Percentiles rank a stretch among this genome's conserved stretches.
These are phyloP conservation scores for Trichocomaceae sp. DNA, from an alignment of 2,329 filamentous ascomycete species.

Conservation along the genomic window DNA sequence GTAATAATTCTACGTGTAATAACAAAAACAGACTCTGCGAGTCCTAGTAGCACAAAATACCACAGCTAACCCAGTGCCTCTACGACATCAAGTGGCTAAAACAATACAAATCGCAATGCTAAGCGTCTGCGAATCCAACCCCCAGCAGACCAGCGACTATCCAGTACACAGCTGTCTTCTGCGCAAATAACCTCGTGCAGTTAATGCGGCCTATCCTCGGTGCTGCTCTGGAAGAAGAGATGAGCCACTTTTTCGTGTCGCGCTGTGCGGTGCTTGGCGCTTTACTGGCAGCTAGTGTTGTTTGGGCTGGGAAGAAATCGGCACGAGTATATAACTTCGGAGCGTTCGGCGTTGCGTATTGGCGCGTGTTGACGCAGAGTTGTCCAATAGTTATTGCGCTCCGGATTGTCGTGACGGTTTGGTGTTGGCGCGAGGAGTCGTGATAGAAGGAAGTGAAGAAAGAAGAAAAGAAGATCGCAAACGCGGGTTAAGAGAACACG, in stretches of 20 bases:
- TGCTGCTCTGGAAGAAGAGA: neutral
- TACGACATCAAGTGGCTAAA: constrained; percentile 37
- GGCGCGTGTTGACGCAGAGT: neutral
- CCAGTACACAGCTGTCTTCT: constrained; percentile 21
- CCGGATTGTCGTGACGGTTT: neutral
- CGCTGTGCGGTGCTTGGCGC: constrained; percentile 4
- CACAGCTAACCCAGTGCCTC: constrained; percentile 28
- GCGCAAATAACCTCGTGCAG: constrained; percentile 14
- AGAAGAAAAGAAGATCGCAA: constrained; percentile 10
- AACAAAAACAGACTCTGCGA: neutral
- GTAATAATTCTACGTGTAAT: constrained; percentile 31
- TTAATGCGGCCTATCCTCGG: constrained; percentile 13
- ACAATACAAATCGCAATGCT: constrained; percentile 33
- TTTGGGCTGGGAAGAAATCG: neutral
- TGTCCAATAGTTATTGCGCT: neutral
- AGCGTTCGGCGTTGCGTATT: neutral
- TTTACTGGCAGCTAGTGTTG: neutral
- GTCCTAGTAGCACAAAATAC: constrained; percentile 15
- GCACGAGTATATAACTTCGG: neutral
- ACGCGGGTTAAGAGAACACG: constrained; percentile 8
- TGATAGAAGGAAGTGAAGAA: constrained; percentile 3
- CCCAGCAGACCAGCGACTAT: constrained; percentile 24
- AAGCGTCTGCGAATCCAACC: constrained; percentile 17
- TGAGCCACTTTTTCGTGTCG: neutral
- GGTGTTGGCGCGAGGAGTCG: neutral